Conservation (phyloP, 257 asterid species). For the Cynanchum wilfordii region DNA sequence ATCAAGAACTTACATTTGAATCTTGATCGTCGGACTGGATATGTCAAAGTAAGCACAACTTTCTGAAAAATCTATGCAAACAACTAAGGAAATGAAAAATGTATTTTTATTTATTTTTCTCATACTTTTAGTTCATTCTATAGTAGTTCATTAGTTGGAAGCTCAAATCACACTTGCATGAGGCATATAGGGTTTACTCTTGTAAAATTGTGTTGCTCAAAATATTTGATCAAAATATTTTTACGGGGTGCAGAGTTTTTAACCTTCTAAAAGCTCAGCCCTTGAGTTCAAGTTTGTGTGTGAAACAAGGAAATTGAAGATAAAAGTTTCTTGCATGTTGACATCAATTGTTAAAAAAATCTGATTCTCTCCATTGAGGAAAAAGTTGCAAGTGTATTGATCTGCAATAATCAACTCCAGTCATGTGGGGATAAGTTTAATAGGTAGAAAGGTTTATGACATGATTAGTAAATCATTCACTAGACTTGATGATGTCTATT, state of each 20-base stretch:
- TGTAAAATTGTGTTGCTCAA: neutral
- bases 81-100: neutral
- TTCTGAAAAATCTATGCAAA: neutral
- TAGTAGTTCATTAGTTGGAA: neutral
- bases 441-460: neutral
- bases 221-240: too few relatives aligned
- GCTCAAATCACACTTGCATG: neutral
- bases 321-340: neutral
- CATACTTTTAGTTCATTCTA: neutral
- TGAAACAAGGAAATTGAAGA: neutral
- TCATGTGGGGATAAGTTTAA: neutral
- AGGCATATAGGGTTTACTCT: neutral
- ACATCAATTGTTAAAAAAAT: neutral
- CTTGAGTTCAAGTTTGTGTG: neutral
- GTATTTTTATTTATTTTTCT: neutral
- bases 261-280: neutral
- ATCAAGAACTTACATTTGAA: slow-evolving; percentile 92
- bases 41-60: slow-evolving; percentile 63
- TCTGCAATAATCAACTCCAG: neutral
- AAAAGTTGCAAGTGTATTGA: neutral
- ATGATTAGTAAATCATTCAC: neutral
- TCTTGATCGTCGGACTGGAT: slow-evolving; percentile 97
- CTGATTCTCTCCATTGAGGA: neutral
- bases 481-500: neutral
- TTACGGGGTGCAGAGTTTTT: too few relatives aligned